Base-by-base conservation (phyloP, 2,329 filamentous ascomycete genomes). In the Cladophialophora exuberans region DNA sequence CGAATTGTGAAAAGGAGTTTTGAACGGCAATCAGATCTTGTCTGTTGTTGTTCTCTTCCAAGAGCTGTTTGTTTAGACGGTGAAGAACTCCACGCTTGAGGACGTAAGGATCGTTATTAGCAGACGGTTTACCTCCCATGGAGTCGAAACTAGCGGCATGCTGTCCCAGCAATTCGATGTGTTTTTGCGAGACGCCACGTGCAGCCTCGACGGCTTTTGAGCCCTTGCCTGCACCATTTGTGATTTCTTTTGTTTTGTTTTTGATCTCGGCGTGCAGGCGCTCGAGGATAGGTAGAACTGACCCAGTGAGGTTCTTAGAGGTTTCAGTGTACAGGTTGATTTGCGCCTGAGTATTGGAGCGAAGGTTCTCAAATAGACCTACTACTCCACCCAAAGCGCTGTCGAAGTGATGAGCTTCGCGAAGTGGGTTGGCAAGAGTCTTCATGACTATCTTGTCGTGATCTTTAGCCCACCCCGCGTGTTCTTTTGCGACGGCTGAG, bases 201-300 rank as follows among this genome's bases (percentile, higher is more conserved):
- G 90, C 86, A 77, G 96, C 97, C 59, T 96, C 90, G 18, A 99
- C 91, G 46, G 90, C 85, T 77, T 97, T 99, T 63, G 89, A 85
- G 13, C 86, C 83, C 78, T 95, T 96, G 58, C 85, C 83, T 18
- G 89, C 90, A 6, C 93, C 92, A 59, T 85, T 81, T 38, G 83
- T 81, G 45, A 99, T 82, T 74, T 97, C 92, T 79, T 97, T 97
- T 61, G 84, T 81, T 79, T 97, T 97, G 76, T 88, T 86, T 82
- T 97, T 99, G 79, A 99, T 94, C 72, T 97, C 94, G 71, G 90
- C 87, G 77, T 97, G 92, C 44, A 99, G 80, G 48, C 91, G 88
- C 66, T 95, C 90, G 68, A 99, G 86, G 61, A 93, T 86, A 31
- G 93, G 94, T 17, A 96, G 80, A 25, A 97, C 88, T 11, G 86